Base-by-base conservation (phyloP, 352 stramenopile species). In the Stramenopiles sp. region DNA sequence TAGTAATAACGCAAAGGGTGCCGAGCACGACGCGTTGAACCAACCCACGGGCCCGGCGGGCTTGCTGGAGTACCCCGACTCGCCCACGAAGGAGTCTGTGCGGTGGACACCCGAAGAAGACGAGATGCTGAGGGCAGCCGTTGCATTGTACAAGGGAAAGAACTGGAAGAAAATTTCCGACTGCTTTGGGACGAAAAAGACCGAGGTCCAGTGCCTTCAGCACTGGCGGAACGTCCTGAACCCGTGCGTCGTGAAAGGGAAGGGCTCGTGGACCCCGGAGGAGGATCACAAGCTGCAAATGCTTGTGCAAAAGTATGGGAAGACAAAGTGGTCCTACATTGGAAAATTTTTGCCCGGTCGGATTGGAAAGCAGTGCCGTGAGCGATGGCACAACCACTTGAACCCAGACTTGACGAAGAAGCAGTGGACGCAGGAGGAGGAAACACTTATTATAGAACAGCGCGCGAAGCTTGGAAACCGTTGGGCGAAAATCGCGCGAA, bases 321-420 rank as follows among this genome's bases (percentile, higher is more conserved):
- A 91, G 68, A 94, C 92, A 74, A 85, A 87, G 68, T 93, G 87
- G 87, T 90, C 86, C 76, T 85, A 91, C 69, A 82, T 93, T 53
- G 87, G 86, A 30, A 76, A 88, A 68, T 33, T 35, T 35, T 71
- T 71, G 6, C 2, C 2, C 6, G 53, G 53, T 71, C 53, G 53
- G 1, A 94, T 92, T 73, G 88, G 88, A 33, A 97, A 97, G 78
- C 93, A 98, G 79, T 97, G 92, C 78, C 88, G 93, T 1, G 92
- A 98, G 81, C 87, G 93, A 6, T 98, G 90, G 89, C 90, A 89
- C 75, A 97, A 98, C 80, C 90, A 96, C 78, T 81, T 97, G 18
- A 93, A 96, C 81, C 92, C 92, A 0, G 85, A 88, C 74, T 94
- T 97, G 75, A 95, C 94, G 81, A 98, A 97, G 75, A 92, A 92